These are phyloP conservation scores for Rhododendron molle DNA, from an alignment of 148 eudicot species.

Conservation along the genomic window DNA sequence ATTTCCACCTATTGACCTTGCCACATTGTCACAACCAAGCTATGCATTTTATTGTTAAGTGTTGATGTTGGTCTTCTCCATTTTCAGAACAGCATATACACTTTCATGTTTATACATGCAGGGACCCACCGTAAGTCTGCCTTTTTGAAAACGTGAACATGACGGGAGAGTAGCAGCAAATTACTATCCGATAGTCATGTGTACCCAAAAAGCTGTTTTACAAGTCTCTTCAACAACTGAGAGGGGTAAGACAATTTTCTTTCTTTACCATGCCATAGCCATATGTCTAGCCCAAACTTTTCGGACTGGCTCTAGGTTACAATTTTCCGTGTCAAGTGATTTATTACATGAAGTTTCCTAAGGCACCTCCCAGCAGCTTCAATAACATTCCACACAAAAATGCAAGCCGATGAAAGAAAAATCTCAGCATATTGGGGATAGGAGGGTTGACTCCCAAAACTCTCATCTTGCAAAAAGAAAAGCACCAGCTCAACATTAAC, in stretches of 20 bases:
- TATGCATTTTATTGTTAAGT: not conserved
- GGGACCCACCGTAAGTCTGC: constrained; percentile 92
- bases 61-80: not conserved
- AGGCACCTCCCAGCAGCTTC: too few species aligned
- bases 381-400: too few species aligned
- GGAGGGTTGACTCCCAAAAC: too few species aligned
- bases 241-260: not conserved
- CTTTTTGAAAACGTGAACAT: constrained; percentile 45
- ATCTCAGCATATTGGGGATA: too few species aligned
- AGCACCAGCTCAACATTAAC: too few species aligned
- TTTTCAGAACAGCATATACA: constrained; percentile 10
- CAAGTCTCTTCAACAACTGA: constrained; percentile 53
- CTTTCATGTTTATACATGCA: constrained; percentile 29
- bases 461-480: too few species aligned
- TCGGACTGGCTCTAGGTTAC: too few species aligned
- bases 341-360: too few species aligned
- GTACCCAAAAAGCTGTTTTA: constrained; percentile 85
- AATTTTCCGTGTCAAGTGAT: too few species aligned
- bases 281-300: too few species aligned
- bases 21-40: not conserved
- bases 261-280: not conserved
- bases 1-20: too few species aligned
- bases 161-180: constrained; percentile 55
- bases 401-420: too few species aligned
- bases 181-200: constrained; percentile 81